Evolutionary conservation across 1,284 basidiomycete species (phyloP).

Genomic region (Rhodofomes roseus): DNA sequence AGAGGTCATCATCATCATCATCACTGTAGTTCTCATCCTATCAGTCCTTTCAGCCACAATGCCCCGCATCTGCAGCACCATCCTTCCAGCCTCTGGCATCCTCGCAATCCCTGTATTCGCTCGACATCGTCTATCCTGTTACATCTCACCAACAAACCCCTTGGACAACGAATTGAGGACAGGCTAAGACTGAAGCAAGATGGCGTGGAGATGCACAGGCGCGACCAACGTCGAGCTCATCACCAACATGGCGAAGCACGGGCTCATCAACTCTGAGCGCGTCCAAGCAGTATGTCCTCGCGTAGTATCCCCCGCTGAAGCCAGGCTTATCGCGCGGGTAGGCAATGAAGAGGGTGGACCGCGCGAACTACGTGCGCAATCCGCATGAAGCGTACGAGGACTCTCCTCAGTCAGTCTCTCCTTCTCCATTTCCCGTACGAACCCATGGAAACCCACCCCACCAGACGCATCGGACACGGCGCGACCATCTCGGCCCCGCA

Average conservation of each 20-base stretch:
- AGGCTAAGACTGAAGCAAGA: conserved; percentile 12
- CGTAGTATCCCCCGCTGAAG: background rate
- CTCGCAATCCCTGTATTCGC: too few relatives aligned
- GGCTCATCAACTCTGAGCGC: conserved; percentile 53
- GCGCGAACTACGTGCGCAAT: conserved; percentile 66
- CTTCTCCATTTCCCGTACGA: background rate
- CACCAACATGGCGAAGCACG: conserved; percentile 52
- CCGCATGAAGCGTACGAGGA: conserved; percentile 68
- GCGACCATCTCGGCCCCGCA: conserved; percentile 92
- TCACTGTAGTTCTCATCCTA: too few relatives aligned
- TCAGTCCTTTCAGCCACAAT: too few relatives aligned
- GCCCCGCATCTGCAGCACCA: too few relatives aligned
- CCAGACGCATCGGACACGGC: conserved; percentile 69
- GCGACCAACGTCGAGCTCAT: conserved; percentile 70
- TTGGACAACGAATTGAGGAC: too few relatives aligned
- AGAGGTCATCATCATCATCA: too few relatives aligned
- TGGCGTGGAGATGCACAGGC: conserved; percentile 84
- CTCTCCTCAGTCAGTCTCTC: conserved; percentile 60
- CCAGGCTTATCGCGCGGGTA: conserved; percentile 22
- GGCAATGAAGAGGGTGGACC: conserved; percentile 74
- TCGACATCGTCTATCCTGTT: too few relatives aligned
- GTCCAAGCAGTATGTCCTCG: conserved; percentile 31
- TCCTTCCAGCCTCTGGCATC: too few relatives aligned
- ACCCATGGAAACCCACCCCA: background rate
- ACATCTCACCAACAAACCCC: too few relatives aligned